These are phyloP conservation scores for Boletus bicolor DNA, from an alignment of 768 basidiomycete genomes.

Conservation along the genomic window DNA sequence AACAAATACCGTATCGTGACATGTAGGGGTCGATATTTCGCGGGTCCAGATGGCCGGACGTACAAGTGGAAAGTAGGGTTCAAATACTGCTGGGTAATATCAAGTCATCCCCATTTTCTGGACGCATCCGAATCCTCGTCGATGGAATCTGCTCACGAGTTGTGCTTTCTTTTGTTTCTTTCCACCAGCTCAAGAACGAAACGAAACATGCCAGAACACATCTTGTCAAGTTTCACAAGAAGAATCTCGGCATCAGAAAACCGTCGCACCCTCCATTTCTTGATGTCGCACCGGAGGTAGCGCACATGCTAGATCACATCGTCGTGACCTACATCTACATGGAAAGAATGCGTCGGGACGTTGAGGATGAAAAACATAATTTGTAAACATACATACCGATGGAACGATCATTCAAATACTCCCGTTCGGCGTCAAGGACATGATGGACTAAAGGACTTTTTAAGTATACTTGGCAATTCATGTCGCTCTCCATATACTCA, in stretches of 20 bases:
- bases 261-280: slow-evolving; percentile 22
- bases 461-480: neutral
- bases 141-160: neutral
- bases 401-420: neutral
- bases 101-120: neutral
- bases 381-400: neutral
- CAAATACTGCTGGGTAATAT: slow-evolving; percentile 20
- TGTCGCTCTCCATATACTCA: neutral
- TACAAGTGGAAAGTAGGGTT: slow-evolving; percentile 32
- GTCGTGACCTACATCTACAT: slow-evolving; percentile 34
- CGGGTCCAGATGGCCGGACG: slow-evolving; percentile 28
- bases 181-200: slow-evolving; percentile 12
- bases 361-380: slow-evolving; percentile 15
- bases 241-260: slow-evolving; percentile 18
- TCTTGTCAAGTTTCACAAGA: slow-evolving; percentile 19
- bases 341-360: slow-evolving; percentile 28
- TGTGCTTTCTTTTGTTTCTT: neutral
- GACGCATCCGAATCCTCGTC: neutral
- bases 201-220: slow-evolving; percentile 8
- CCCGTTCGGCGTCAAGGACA: too few relatives aligned
- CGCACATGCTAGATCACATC: slow-evolving; percentile 31
- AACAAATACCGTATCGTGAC: neutral
- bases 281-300: slow-evolving; percentile 26
- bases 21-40: slow-evolving; percentile 28
- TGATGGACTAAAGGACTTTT: too few relatives aligned